Percentiles rank a stretch among this genome's conserved stretches.
Conservation (phyloP, 345 rosid genomes). For the Populus davidiana region DNA sequence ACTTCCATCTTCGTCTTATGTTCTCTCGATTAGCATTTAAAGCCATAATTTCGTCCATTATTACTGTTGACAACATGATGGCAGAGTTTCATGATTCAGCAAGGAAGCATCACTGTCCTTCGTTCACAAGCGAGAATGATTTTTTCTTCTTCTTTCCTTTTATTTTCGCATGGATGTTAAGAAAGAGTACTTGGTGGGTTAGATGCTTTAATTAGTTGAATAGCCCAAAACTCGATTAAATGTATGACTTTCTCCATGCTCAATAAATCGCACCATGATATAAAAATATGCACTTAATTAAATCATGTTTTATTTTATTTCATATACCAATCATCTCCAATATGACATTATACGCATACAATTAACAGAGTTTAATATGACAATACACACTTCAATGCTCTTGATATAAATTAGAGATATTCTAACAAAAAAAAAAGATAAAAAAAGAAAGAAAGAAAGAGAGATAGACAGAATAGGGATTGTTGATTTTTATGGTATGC, state of each 20-base stretch:
- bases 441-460: too few species aligned
- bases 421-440: neutral
- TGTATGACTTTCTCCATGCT: neutral
- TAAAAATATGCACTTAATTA: neutral
- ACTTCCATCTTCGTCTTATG: neutral
- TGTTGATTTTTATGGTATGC: neutral
- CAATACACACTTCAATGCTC: neutral
- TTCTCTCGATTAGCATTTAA: neutral
- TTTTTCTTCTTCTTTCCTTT: neutral
- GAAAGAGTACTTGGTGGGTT: neutral
- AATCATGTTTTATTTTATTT: neutral
- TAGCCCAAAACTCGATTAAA: neutral
- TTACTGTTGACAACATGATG: neutral
- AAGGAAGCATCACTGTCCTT: neutral
- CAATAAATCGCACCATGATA: neutral
- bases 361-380: too few species aligned
- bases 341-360: neutral
- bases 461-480: neutral
- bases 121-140: neutral
- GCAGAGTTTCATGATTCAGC: neutral
- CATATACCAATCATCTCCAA: neutral
- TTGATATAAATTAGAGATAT: neutral
- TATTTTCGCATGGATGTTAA: neutral
- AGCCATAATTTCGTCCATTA: neutral
- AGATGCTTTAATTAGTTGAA: neutral